These are phyloP conservation scores for Wickerhamiella hasegawae DNA, from an alignment of 805 yeast species.

Conservation along the genomic window DNA sequence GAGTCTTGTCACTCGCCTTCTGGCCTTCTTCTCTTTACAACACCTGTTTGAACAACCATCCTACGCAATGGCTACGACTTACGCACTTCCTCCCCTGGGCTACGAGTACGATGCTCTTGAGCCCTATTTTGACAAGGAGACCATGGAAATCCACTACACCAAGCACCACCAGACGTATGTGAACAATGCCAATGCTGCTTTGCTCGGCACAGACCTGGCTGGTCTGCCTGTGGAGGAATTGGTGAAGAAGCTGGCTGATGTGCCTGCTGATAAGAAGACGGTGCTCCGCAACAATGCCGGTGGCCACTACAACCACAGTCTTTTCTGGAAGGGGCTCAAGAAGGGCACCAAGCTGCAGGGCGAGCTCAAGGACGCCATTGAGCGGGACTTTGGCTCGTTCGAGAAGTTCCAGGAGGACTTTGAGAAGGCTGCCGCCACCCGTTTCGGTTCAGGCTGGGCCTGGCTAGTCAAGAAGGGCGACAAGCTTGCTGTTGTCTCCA, in stretches of 20 bases:
- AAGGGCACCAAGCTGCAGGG: slow-evolving; percentile 69
- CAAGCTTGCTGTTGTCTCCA: slow-evolving; percentile 59
- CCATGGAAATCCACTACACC: slow-evolving; percentile 68
- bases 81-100: slow-evolving; percentile 62
- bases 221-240: no score
- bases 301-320: slow-evolving; percentile 70
- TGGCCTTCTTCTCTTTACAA: no score
- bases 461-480: slow-evolving; percentile 69
- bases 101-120: slow-evolving; percentile 76
- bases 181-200: slow-evolving; percentile 62
- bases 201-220: slow-evolving; percentile 39
- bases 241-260: slow-evolving; percentile 36
- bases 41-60: no score
- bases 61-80: no score
- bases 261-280: slow-evolving; percentile 52
- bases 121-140: slow-evolving; percentile 72
- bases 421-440: slow-evolving; percentile 61
- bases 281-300: slow-evolving; percentile 90
- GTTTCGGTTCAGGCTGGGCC: slow-evolving; percentile 95
- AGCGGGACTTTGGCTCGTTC: slow-evolving; percentile 49
- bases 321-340: slow-evolving; percentile 79
- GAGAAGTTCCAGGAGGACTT: slow-evolving; percentile 49
- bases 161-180: slow-evolving; percentile 91
- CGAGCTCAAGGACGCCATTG: slow-evolving; percentile 37
- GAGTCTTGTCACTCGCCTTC: no score